Percentiles rank a stretch among this genome's conserved stretches.
Evolutionary conservation across 2,329 filamentous ascomycete genomes (phyloP).

Genomic region (Colletotrichum somersetense): DNA sequence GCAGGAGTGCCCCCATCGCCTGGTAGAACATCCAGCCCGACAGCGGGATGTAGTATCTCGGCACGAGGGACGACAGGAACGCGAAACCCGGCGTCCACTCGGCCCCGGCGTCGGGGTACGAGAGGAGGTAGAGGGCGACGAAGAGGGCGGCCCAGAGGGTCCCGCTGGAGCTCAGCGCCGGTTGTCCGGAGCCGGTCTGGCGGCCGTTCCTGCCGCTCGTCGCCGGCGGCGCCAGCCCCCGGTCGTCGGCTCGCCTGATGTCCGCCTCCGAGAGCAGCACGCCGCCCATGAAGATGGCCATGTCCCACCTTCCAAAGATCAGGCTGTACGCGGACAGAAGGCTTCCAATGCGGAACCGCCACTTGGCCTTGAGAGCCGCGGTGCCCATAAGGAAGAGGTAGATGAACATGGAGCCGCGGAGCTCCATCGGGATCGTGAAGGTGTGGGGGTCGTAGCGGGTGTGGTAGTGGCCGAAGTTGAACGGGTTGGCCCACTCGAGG

Average conservation of each 20-base stretch:
- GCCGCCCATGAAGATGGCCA: conserved; percentile 55
- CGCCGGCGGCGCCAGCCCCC: conserved; percentile 41
- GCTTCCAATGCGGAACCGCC: conserved; percentile 49
- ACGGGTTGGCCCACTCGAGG: conserved; percentile 57
- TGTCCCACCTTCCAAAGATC: conserved; percentile 55
- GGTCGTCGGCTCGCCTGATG: conserved; percentile 46
- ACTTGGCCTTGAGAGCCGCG: conserved; percentile 51
- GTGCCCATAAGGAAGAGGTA: conserved; percentile 57
- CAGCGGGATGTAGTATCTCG: conserved; percentile 53
- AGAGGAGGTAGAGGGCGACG: conserved; percentile 54
- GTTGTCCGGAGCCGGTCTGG: conserved; percentile 20
- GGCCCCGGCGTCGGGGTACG: conserved; percentile 54
- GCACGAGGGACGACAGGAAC: conserved; percentile 50
- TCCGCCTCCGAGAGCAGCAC: conserved; percentile 54
- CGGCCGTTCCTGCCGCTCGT: conserved; percentile 25
- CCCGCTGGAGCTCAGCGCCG: conserved; percentile 36
- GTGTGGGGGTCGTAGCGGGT: conserved; percentile 57
- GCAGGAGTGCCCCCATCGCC: conserved; percentile 53
- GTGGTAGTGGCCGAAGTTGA: conserved; percentile 55
- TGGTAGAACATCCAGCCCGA: conserved; percentile 57
- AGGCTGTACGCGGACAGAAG: conserved; percentile 52
- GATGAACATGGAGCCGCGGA: conserved; percentile 56
- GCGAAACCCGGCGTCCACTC: conserved; percentile 55
- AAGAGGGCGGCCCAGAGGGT: conserved; percentile 49
- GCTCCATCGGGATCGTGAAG: conserved; percentile 57